Evolutionary conservation across 2,329 filamentous ascomycete genomes (phyloP), one percentile per base, ranked within the genome.

Genomic region (Teratosphaeria viscida): DNA sequence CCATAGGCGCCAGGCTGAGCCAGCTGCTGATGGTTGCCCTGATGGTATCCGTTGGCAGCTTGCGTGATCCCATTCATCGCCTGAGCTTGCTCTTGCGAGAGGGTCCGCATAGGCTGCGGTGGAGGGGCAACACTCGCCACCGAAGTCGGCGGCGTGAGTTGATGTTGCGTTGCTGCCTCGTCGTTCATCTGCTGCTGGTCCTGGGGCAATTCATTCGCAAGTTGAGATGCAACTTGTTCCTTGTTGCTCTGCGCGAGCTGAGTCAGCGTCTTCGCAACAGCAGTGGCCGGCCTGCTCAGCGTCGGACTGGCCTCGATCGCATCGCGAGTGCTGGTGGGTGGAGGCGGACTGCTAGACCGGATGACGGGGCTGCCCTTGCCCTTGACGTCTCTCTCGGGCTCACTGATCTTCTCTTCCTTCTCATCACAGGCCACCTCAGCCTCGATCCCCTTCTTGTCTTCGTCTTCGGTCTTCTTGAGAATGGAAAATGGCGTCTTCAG

Each of bases 401-500:
- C 60, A n/a, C 58, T 61, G n/a, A 58, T 35, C 59, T 63, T 63
- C 47, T 49, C 43, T 10, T 62, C 58, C 47, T 62, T 65, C 16
- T 63, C 62, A 32, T 64, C 62, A 12, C 60, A 58, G 3, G 55
- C 61, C 26, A 59, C 53, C 52, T 59, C 62, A 19, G 52, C 58
- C 12, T 58, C 57, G 19, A 60, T 61, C 23, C 64, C 64, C 55
- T 67, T 64, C 54, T 64, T 64, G 43, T 63, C 61, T 23, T 63
- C 63, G 14, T 58, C 60, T 14, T 67, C 66, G 7, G 60, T 54
- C 63, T 69, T 70, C 61, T 68, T 66, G 54, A 71, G 62, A 12
- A 63, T 61, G n/a, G 67, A 65, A 59, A 74, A 74, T 2, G 72
- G 72, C 2, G 71, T 73, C 65, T 74, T 74, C 54, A 74, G 55